phyloP scores from a whole-genome alignment of 2,329 filamentous ascomycete species.

The Colletotrichum gloeosporioides region DNA sequence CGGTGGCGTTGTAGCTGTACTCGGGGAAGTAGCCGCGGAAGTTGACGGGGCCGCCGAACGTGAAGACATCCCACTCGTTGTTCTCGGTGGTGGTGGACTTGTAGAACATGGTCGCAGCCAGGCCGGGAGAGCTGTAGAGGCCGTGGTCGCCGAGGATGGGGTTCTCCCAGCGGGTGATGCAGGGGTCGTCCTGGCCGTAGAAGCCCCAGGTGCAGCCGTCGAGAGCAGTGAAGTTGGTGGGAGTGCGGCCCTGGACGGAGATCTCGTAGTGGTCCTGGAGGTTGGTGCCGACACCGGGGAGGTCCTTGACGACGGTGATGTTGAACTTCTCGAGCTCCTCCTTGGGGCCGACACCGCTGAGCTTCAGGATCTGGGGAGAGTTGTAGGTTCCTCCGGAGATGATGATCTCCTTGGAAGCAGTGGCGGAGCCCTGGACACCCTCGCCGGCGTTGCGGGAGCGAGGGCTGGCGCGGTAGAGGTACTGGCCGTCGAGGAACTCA shows the following conservation, averaged over 20 bases:
- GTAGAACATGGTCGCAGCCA: conserved; percentile 30
- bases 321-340: conserved; percentile 40
- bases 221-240: conserved; percentile 40
- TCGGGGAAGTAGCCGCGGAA: conserved; percentile 46
- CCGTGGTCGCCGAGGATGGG: conserved; percentile 46
- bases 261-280: conserved; percentile 63
- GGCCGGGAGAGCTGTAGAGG: conserved; percentile 29
- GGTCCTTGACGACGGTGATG: conserved; percentile 52
- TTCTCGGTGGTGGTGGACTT: conserved; percentile 30
- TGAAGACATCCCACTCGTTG: conserved; percentile 35
- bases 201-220: conserved; percentile 32
- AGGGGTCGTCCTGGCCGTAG: conserved; percentile 36
- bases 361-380: conserved; percentile 58
- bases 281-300: conserved; percentile 66
- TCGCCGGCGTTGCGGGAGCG: conserved; percentile 29
- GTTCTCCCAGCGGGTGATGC: conserved; percentile 32
- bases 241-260: conserved; percentile 46
- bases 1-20: conserved; percentile 35
- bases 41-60: conserved; percentile 42
- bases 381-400: conserved; percentile 58
- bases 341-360: conserved; percentile 52
- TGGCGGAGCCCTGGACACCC: background rate
- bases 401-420: conserved; percentile 51
- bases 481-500: conserved; percentile 51
- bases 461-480: conserved; percentile 52